A percentile compares a stretch with the other conserved stretches of the same genome.
Evolutionary conservation across 1,284 basidiomycete species (phyloP).

Genomic region (Irpex sp.): DNA sequence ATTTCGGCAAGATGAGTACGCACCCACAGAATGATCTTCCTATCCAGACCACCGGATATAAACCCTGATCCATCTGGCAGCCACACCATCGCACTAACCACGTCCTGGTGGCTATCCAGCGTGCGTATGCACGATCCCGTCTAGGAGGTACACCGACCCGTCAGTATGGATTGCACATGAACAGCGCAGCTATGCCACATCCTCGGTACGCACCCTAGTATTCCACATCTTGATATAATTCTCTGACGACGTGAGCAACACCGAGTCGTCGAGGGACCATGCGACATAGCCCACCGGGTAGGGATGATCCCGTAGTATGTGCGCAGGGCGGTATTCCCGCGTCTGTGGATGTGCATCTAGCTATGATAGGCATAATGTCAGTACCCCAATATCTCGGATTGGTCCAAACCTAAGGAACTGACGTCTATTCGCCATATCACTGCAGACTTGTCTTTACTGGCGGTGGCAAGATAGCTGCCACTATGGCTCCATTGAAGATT

Average conservation of each 20-base stretch:
- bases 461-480: constrained; percentile 82
- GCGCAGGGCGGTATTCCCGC: constrained; percentile 58
- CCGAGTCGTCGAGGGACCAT: constrained; percentile 87
- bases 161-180: not conserved
- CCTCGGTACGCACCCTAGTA: constrained; percentile 53
- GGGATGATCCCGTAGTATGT: constrained; percentile 70
- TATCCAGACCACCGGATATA: constrained; percentile 88
- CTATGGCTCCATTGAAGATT: constrained; percentile 92
- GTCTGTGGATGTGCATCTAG: constrained; percentile 45
- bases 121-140: constrained; percentile 65
- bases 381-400: not conserved
- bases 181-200: not conserved
- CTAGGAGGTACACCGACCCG: constrained; percentile 35
- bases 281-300: constrained; percentile 78
- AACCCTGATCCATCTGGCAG: constrained; percentile 87
- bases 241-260: constrained; percentile 81
- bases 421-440: constrained; percentile 90
- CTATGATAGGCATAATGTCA: constrained; percentile 24
- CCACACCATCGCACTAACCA: constrained; percentile 87
- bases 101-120: constrained; percentile 75
- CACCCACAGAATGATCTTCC: constrained; percentile 88
- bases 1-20: constrained; percentile 20
- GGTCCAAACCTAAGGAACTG: constrained; percentile 27
- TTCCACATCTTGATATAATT: constrained; percentile 85
- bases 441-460: constrained; percentile 82